Conservation (phyloP, 768 basidiomycete genomes). For the Lactifluus piperatus region DNA sequence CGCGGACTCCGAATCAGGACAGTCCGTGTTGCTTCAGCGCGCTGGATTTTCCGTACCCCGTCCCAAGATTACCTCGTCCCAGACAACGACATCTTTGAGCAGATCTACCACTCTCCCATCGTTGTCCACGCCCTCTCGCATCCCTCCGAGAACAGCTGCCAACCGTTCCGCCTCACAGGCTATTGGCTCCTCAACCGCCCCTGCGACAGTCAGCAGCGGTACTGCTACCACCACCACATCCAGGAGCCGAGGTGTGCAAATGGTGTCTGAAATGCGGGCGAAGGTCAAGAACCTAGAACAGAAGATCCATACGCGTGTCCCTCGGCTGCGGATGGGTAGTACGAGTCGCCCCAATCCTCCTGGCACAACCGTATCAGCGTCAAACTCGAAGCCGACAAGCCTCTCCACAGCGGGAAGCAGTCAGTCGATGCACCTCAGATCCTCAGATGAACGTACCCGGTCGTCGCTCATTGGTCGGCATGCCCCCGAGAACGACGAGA, state of each 20-base stretch:
- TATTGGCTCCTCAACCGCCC: conserved; percentile 28
- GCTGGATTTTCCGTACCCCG: conserved; percentile 37
- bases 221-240: conserved; percentile 40
- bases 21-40: conserved; percentile 42
- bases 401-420: conserved; percentile 8
- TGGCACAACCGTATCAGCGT: conserved; percentile 19
- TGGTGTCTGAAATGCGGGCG: conserved; percentile 89
- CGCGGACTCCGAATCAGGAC: conserved; percentile 28
- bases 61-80: conserved; percentile 32
- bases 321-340: conserved; percentile 75
- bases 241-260: conserved; percentile 78
- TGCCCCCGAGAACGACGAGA: conserved; percentile 28
- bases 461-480: conserved; percentile 21
- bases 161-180: conserved; percentile 25
- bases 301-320: conserved; percentile 82
- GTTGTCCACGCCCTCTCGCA: conserved; percentile 37
- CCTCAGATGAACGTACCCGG: conserved; percentile 30
- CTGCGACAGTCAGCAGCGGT: conserved; percentile 24
- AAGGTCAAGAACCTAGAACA: conserved; percentile 75
- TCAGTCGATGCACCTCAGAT: conserved; percentile 8
- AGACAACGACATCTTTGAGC: conserved; percentile 39
- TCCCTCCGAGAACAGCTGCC: conserved; percentile 37
- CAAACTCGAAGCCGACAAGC: conserved; percentile 12
- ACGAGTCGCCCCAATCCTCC: conserved; percentile 42
- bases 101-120: conserved; percentile 49